Conservation (phyloP, 805 yeast genomes). For the Jamesozyma rosinii region DNA sequence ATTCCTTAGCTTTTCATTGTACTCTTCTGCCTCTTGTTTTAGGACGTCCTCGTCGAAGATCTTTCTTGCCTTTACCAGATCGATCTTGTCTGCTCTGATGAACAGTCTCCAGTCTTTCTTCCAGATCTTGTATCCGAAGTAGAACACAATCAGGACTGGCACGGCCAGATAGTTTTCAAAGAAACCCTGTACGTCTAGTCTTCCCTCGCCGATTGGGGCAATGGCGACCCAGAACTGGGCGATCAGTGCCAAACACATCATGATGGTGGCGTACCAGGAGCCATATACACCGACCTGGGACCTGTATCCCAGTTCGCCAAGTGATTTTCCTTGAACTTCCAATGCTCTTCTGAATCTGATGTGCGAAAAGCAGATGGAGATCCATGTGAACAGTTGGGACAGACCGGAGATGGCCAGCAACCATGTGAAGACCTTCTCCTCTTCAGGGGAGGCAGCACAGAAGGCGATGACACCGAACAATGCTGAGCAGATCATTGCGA, state of each 20-base stretch:
- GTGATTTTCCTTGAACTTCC: slow-evolving; percentile 42
- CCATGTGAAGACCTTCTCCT: slow-evolving; percentile 55
- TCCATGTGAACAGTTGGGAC: slow-evolving; percentile 56
- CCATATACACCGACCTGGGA: slow-evolving; percentile 47
- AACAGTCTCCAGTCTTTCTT: slow-evolving; percentile 35
- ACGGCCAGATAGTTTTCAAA: slow-evolving; percentile 41
- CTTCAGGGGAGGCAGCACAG: slow-evolving; percentile 51
- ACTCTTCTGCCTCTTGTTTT: slow-evolving; percentile 30
- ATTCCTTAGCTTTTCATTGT: slow-evolving; percentile 19
- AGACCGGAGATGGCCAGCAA: slow-evolving; percentile 53
- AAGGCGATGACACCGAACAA: slow-evolving; percentile 54
- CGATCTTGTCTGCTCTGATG: slow-evolving; percentile 26
- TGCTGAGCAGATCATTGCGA: slow-evolving; percentile 40
- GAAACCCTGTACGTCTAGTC: slow-evolving; percentile 35
- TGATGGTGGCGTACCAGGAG: slow-evolving; percentile 42
- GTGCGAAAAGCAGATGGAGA: slow-evolving; percentile 47
- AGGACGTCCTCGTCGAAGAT: slow-evolving; percentile 29
- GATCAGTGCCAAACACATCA: slow-evolving; percentile 42
- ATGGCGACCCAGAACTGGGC: slow-evolving; percentile 63
- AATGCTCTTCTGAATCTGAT: slow-evolving; percentile 52
- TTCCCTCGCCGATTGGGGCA: slow-evolving; percentile 39
- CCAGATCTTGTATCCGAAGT: slow-evolving; percentile 39
- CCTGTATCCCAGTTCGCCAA: slow-evolving; percentile 43
- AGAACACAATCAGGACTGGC: slow-evolving; percentile 38
- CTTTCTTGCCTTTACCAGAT: slow-evolving; percentile 24